These are phyloP conservation scores for Leccinellum rugosiceps DNA, from an alignment of 768 basidiomycete species.

Conservation along the genomic window DNA sequence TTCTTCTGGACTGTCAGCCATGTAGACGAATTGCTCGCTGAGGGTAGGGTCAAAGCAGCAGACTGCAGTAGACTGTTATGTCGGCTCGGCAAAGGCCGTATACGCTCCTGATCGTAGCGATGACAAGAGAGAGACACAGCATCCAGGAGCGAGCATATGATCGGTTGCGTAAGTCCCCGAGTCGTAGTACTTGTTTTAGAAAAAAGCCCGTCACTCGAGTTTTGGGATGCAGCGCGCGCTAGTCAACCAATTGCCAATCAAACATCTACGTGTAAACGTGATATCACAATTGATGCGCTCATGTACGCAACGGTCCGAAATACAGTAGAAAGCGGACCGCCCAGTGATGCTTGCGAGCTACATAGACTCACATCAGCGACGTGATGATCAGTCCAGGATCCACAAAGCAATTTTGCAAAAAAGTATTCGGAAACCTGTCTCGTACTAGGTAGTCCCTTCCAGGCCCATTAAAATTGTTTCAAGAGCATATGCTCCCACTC, in stretches of 20 bases:
- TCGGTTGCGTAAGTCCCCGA: not conserved
- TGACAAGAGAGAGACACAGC: not conserved
- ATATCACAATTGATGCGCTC: not conserved
- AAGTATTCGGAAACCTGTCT: not conserved
- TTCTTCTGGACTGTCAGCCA: conserved; percentile 6
- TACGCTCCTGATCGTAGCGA: not conserved
- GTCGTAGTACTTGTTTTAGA: not conserved
- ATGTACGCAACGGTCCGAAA: not conserved
- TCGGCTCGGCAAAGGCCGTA: conserved; percentile 9
- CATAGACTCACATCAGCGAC: not conserved
- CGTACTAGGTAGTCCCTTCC: not conserved
- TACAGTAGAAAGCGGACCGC: not conserved
- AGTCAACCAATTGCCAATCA: not conserved
- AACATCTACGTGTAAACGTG: not conserved
- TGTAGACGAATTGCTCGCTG: not conserved
- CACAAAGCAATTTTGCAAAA: not conserved
- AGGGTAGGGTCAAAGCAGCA: not conserved
- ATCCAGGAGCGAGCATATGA: not conserved
- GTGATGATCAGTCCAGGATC: not conserved
- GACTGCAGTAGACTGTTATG: not conserved
- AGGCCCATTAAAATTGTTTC: too few relatives aligned
- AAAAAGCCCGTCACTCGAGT: not conserved
- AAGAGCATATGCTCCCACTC: too few relatives aligned
- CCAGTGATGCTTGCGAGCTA: not conserved
- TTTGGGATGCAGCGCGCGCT: not conserved